Evolutionary conservation across 495 filamentous ascomycete genomes (phyloP).

Genomic region (Aspergillus saccharolyticus): DNA sequence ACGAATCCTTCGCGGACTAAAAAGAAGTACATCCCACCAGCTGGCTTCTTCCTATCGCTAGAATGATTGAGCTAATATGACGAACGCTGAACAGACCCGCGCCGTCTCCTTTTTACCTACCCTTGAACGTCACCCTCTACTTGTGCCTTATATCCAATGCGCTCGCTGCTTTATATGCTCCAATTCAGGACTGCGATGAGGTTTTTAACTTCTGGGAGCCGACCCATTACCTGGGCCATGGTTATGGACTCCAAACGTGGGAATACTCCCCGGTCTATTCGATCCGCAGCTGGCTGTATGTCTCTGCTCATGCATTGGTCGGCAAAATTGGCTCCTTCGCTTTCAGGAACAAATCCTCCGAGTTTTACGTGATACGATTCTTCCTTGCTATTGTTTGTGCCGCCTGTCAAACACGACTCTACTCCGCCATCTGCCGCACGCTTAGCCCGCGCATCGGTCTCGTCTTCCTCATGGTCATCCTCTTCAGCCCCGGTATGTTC

Average conservation of each 20-base stretch:
- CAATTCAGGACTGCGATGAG: conserved; percentile 98
- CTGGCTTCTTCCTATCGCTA: background rate
- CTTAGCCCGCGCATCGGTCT: conserved; percentile 77
- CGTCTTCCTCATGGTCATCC: conserved; percentile 70
- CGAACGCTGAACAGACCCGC: conserved; percentile 31
- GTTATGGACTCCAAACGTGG: conserved; percentile 95
- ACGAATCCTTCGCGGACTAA: conserved; percentile 21
- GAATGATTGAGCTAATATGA: conserved; percentile 3
- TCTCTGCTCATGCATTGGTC: conserved; percentile 73
- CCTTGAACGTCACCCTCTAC: conserved; percentile 71
- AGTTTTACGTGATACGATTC: conserved; percentile 84
- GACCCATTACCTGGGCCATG: conserved; percentile 87
- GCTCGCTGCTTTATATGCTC: conserved; percentile 74
- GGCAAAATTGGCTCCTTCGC: conserved; percentile 60
- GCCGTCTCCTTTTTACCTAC: conserved; percentile 57
- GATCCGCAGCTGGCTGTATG: conserved; percentile 94
- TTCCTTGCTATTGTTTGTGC: conserved; percentile 72
- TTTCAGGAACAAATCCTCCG: conserved; percentile 53
- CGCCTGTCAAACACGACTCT: conserved; percentile 74
- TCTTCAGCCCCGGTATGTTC: conserved; percentile 86
- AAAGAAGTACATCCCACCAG: conserved; percentile 24
- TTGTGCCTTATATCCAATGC: conserved; percentile 67
- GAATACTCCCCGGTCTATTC: conserved; percentile 96
- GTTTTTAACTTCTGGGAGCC: conserved; percentile 99
- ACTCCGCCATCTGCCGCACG: conserved; percentile 63